Percentiles rank a stretch among this genome's conserved stretches.
phyloP scores from a whole-genome alignment of 148 eudicot genomes.

The Camellia lanceoleosa region DNA sequence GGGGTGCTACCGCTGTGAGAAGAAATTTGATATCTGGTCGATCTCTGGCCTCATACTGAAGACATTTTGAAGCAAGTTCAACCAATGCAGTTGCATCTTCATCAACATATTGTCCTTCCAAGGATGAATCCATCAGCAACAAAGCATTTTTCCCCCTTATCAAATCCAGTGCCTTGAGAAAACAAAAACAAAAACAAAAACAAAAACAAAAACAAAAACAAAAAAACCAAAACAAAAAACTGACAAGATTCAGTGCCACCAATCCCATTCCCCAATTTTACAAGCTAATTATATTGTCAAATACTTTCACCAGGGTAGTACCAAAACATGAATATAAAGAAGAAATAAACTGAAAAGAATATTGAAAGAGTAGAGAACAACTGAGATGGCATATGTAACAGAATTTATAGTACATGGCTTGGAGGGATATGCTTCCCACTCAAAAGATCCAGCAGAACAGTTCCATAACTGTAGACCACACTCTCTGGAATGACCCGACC shows the following conservation, averaged over 20 bases:
- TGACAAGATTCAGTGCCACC: slow-evolving; percentile 4
- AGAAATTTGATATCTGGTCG: slow-evolving; percentile 84
- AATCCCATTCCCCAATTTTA: neutral
- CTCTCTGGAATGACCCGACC: slow-evolving; percentile 97
- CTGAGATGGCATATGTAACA: slow-evolving; percentile 8
- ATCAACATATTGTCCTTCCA: slow-evolving; percentile 83
- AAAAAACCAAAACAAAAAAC: neutral
- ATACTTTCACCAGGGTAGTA: neutral
- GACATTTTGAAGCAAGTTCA: slow-evolving; percentile 93
- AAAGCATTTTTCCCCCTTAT: slow-evolving; percentile 83
- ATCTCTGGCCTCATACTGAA: slow-evolving; percentile 91
- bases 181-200: no score
- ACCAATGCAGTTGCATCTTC: slow-evolving; percentile 92
- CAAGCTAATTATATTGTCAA: neutral
- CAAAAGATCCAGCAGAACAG: slow-evolving; percentile 89
- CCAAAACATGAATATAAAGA: neutral
- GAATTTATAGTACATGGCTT: slow-evolving; percentile 64
- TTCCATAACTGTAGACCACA: slow-evolving; percentile 93
- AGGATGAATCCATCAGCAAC: slow-evolving; percentile 81
- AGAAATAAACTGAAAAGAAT: neutral
- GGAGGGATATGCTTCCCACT: slow-evolving; percentile 99
- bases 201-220: neutral
- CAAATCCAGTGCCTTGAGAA: slow-evolving; percentile 79
- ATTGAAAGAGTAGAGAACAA: neutral
- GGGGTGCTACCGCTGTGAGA: slow-evolving; percentile 72